A percentile compares a stretch with the other conserved stretches of the same genome.
Evolutionary conservation across 108 stramenopile species (phyloP).

Genomic region (Aurantiochytrium sp.): DNA sequence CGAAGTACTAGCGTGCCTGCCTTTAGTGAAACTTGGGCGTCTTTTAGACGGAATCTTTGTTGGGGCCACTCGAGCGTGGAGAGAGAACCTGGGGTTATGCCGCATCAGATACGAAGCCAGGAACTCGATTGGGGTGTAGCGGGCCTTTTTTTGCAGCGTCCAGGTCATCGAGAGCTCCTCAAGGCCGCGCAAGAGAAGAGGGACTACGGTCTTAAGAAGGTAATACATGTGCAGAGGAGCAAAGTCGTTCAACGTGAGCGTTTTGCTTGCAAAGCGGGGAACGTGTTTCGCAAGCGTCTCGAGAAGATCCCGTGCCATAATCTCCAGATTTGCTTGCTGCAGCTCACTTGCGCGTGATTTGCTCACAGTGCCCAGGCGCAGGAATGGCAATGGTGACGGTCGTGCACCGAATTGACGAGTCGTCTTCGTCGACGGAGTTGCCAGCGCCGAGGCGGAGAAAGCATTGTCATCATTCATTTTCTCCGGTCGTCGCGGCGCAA

Average conservation of each 20-base stretch:
- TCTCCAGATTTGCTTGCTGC: not conserved
- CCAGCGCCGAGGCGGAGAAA: too few species aligned
- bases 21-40: too few species aligned
- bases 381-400: not conserved
- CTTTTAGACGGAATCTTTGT: not conserved
- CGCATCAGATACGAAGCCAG: not conserved
- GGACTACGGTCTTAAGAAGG: not conserved
- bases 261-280: not conserved
- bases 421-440: too few species aligned
- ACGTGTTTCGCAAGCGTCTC: not conserved
- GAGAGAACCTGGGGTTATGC: not conserved
- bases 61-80: not conserved
- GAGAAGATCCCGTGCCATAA: not conserved
- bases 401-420: not conserved
- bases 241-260: not conserved
- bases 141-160: not conserved
- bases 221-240: not conserved
- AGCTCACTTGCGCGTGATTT: not conserved
- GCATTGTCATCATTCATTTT: too few species aligned
- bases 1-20: too few species aligned
- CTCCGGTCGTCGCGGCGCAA: too few species aligned
- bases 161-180: not conserved
- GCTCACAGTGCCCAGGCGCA: not conserved
- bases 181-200: not conserved
- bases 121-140: not conserved